A percentile compares a stretch with the other conserved stretches of the same genome.
phyloP scores from a whole-genome alignment of 2,329 filamentous ascomycete genomes.

The Herpotrichia juniperi region DNA sequence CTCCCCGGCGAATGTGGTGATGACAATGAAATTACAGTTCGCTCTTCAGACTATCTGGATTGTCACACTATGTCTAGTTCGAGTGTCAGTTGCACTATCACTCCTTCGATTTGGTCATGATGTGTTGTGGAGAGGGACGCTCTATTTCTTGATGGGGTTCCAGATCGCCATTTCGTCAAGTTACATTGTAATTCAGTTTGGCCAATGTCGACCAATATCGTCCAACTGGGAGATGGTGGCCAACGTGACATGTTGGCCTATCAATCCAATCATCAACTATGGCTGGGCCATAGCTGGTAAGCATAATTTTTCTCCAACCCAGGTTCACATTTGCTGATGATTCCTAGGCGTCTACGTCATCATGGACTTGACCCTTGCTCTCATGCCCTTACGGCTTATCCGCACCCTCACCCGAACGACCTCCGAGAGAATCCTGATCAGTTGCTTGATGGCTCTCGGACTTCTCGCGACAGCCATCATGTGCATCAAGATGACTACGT shows the following conservation, averaged over 20 bases:
- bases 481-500: constrained; percentile 32
- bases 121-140: constrained; percentile 22
- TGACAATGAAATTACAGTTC: constrained; percentile 27
- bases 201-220: constrained; percentile 29
- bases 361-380: constrained; percentile 33
- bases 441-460: constrained; percentile 13
- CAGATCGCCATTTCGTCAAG: constrained; percentile 26
- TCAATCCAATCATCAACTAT: constrained; percentile 24
- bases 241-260: constrained; percentile 28
- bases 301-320: neutral
- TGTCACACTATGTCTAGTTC: constrained; percentile 26
- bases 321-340: neutral
- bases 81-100: constrained; percentile 32
- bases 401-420: constrained; percentile 25
- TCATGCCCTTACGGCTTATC: constrained; percentile 32
- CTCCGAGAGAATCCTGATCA: constrained; percentile 29
- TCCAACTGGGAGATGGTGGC: constrained; percentile 29
- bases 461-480: constrained; percentile 24
- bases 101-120: constrained; percentile 28
- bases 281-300: constrained; percentile 32
- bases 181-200: constrained; percentile 33
- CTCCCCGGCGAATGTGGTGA: constrained; percentile 14
- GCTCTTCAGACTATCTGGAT: constrained; percentile 32
- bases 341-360: constrained; percentile 26
- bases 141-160: constrained; percentile 30